Conservation (phyloP, 192 early-diverging fungal genomes). For the Rhizophagus prolifer region DNA sequence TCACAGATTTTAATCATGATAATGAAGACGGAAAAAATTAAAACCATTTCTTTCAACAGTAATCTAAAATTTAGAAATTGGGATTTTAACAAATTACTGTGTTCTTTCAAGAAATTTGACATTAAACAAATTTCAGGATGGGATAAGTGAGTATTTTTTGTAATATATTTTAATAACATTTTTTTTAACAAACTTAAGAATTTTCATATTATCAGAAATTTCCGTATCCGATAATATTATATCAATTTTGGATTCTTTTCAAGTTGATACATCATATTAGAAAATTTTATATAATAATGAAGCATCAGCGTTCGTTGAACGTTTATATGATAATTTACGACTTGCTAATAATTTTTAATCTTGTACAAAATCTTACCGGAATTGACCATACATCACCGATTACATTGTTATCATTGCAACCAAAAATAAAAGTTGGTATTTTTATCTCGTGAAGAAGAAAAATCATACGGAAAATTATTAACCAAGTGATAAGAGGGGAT, state of each 20-base stretch:
- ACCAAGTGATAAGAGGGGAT: background rate
- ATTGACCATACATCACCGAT: background rate
- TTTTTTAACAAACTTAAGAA: no score
- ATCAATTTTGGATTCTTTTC: no score
- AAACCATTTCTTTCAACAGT: no score
- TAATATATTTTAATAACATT: no score
- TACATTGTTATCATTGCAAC: no score
- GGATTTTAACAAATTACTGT: background rate
- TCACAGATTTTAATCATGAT: no score
- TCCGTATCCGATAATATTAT: background rate
- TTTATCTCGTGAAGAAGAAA: background rate
- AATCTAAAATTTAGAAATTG: no score
- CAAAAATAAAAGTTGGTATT: background rate
- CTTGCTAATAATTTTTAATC: background rate
- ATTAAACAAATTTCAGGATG: background rate
- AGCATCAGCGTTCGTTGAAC: background rate
- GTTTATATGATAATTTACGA: background rate
- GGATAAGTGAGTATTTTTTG: background rate
- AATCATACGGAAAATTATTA: background rate
- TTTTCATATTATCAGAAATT: background rate
- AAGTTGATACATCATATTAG: background rate
- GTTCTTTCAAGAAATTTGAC: no score
- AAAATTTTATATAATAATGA: background rate
- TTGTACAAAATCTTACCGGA: background rate
- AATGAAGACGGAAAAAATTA: no score